phyloP scores from a whole-genome alignment of 495 filamentous ascomycete species.

The Aspergillus incahuasiensis region DNA sequence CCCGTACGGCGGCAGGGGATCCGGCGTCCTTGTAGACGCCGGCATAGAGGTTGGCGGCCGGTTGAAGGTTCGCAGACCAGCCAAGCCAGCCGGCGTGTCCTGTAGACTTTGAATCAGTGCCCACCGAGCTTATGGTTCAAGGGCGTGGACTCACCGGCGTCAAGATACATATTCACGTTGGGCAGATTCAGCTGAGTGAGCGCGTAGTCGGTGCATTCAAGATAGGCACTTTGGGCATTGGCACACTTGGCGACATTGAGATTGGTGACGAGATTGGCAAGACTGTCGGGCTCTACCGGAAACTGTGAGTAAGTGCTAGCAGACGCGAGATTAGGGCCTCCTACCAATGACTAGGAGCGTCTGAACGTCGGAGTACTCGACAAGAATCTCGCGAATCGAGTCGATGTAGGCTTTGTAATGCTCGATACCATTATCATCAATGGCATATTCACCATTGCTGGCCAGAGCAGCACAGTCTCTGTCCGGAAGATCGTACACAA shows the following conservation, averaged over 20 bases:
- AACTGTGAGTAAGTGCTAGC: conserved; percentile 19
- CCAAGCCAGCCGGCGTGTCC: conserved; percentile 69
- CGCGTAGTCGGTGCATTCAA: conserved; percentile 67
- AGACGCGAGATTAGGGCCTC: conserved; percentile 28
- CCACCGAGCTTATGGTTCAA: too few species aligned
- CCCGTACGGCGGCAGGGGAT: conserved; percentile 61
- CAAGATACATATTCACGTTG: conserved; percentile 80
- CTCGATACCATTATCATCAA: conserved; percentile 52
- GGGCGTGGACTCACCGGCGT: conserved; percentile 50
- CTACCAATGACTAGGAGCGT: conserved; percentile 51
- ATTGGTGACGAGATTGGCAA: conserved; percentile 81
- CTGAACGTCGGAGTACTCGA: conserved; percentile 29
- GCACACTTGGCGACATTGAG: conserved; percentile 57
- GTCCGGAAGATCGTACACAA: conserved; percentile 74
- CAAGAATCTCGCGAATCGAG: conserved; percentile 34
- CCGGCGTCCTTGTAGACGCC: conserved; percentile 62
- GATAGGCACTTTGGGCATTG: conserved; percentile 58
- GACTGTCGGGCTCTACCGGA: conserved; percentile 67
- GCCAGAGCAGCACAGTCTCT: conserved; percentile 74
- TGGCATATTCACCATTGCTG: conserved; percentile 69
- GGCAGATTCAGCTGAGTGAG: conserved; percentile 65
- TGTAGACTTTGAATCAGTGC: not conserved
- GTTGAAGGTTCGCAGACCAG: conserved; percentile 72
- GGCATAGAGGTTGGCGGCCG: conserved; percentile 65
- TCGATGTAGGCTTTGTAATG: conserved; percentile 73